Evolutionary conservation across 192 early-diverging fungal genomes (phyloP), one percentile per base, ranked within the genome.

Genomic region (Obelidium mucronatum): DNA sequence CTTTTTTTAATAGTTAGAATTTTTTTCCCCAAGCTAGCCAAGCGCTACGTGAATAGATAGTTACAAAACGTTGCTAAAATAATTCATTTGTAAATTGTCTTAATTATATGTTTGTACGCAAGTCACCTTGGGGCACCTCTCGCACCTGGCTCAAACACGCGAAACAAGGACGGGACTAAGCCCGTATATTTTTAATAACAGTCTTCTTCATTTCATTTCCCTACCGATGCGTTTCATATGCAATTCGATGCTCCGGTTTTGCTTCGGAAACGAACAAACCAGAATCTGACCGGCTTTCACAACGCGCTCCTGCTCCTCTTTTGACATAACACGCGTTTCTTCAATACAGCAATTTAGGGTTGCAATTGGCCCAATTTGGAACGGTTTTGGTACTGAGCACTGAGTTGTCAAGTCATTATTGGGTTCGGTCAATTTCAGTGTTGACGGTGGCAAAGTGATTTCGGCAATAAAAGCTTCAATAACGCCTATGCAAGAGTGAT

Each of bases 141-240:
- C 28, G 69, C 24, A 15, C 28, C 55, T 4, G 69, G 69, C 55
- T 72, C 69, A 72, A 72, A 72, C 17, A 72, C 54, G 36, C 69
- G 69, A 42, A 72, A 53, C n/a, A 72, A 48, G 4, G 69, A 54
- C 13, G 51, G 54, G 28, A 72, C 48, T 30, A 68, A 51, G 15
- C 40, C 17, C 19, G 11, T 11, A 30, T 24, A 59, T n/a, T 24
- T 8, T 31, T 11, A n/a, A 5, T 59, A 5, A 0, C 56, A 0
- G 26, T 24, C 11, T 6, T 22, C 1, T 0, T 6, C 6, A 8
- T 30, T 58, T 59, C 13, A 59, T 6, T 6, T 19, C 8, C 44
- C 11, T 24, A 59, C 56, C 56, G 34, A 64, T 64, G 24, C 61
- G 61, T 6, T 19, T 22, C 69, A 72, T 56, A 30, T 72, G 54